phyloP scores from a whole-genome alignment of 352 stramenopile genomes.

The Pythium insidiosum region DNA sequence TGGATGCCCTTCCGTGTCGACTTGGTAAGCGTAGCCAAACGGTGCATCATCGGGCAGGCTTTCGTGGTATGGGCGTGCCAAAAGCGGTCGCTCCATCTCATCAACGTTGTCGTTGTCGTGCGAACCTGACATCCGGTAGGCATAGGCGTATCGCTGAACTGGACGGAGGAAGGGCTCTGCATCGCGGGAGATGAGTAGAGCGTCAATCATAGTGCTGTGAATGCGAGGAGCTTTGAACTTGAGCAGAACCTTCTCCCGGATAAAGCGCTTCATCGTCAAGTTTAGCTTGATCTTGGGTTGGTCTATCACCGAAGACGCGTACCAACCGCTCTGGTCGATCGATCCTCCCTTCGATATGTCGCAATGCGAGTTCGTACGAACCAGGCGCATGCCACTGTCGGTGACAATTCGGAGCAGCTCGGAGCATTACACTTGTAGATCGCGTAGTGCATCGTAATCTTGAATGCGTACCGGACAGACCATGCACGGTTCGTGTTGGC shows the following conservation, averaged over 20 bases:
- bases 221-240: slow-evolving; percentile 3
- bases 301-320: background rate
- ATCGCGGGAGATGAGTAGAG: background rate
- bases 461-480: background rate
- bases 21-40: background rate
- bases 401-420: background rate
- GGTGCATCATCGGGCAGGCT: background rate
- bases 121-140: slow-evolving; percentile 1
- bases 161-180: background rate
- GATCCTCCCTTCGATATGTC: background rate
- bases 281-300: background rate
- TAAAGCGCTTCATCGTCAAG: slow-evolving; percentile 5
- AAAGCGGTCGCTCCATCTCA: background rate
- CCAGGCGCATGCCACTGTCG: background rate
- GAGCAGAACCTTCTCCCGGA: background rate
- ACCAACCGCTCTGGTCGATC: background rate
- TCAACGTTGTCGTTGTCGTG: slow-evolving; percentile 5
- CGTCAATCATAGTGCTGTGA: slow-evolving; percentile 6
- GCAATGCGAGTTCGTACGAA: background rate
- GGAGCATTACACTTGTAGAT: slow-evolving; percentile 2
- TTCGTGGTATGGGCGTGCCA: background rate
- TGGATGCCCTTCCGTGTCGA: background rate
- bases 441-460: slow-evolving; percentile 1
- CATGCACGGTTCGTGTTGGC: slow-evolving; percentile 1
- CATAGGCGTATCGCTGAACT: background rate